Base-by-base conservation (phyloP, 1,284 basidiomycete genomes). In the Marasmius tenuissimus region DNA sequence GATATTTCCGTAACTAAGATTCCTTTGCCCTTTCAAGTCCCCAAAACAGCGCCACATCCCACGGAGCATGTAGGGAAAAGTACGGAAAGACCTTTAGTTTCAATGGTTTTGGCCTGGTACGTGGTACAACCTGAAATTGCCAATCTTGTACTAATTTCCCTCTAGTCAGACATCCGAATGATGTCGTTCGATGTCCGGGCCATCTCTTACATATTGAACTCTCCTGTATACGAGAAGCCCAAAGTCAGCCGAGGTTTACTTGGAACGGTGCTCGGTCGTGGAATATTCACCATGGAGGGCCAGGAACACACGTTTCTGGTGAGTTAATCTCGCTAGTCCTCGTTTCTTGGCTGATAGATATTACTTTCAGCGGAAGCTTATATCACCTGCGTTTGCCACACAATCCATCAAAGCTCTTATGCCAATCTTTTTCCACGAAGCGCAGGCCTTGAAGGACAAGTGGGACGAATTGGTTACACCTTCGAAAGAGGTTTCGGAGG, bases 281-380 rank as follows among this genome's bases (percentile, higher is more conserved):
- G 78, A 78, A 73, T 85, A 40, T 81, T 84, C 68, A 75, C 80
- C 2, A 76, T 77, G 73, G 80, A 85, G 72, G 82, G 83, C 12
- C 67, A 69, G 0, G 79, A 80, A 65, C 83, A 85, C 66, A 75
- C 72, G 61, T 61, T 71, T 34, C 78, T 80, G 67, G 78, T 78
- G 61, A 20, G 67, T 57, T 14, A 9, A 37, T 27, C 38, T 8
- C 47, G 16, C 14, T 42, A 20, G 34, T 11, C 10, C 54, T 10
- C 57, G 3, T 16, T 12, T 7, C 14, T 9, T 35, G 52, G 47
- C 60, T 18, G 65, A 48, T 54, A 40, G 38, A 20, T 42, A 45
- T 53, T 42, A 16, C n/a, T 47, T n/a, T 20, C 61, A 81, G 73
- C 76, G 81, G 20, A 77, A 76, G 65, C 71, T 84, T 48, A 76